Percentiles rank a stretch among this genome's conserved stretches.
Evolutionary conservation across 345 rosid genomes (phyloP).

Genomic region (Arabidopsis arenosa): DNA sequence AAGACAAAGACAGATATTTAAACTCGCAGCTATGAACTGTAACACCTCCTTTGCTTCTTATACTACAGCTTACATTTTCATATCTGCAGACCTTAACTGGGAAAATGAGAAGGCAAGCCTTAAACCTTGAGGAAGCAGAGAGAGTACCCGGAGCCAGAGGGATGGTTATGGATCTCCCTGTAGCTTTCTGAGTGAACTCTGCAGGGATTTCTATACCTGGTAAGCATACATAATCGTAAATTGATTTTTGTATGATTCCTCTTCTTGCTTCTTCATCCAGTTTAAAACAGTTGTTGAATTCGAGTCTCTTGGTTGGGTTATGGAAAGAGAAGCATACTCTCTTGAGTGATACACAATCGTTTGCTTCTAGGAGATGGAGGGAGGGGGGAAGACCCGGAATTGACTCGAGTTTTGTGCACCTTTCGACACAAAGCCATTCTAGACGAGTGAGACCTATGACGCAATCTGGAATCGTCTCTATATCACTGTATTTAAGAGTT

Average conservation of each 20-base stretch:
- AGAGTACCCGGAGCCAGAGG: background rate
- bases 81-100: background rate
- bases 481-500: background rate
- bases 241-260: slow-evolving; percentile 4
- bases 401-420: slow-evolving; percentile 3
- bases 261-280: slow-evolving; percentile 14
- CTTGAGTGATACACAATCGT: slow-evolving; percentile 3
- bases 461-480: slow-evolving; percentile 24
- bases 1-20: background rate
- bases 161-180: slow-evolving; percentile 10
- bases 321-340: background rate
- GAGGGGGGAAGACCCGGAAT: background rate
- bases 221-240: background rate
- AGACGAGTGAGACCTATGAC: background rate
- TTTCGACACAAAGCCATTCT: background rate
- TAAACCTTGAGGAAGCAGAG: no score
- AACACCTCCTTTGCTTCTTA: background rate
- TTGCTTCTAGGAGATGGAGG: background rate
- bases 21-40: background rate
- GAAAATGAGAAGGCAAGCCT: background rate
- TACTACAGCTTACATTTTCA: background rate
- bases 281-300: slow-evolving; percentile 17
- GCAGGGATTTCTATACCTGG: slow-evolving; percentile 15
- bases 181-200: slow-evolving; percentile 10
- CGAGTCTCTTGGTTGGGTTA: background rate